Base-by-base conservation (phyloP, 768 basidiomycete genomes). In the Suillus fuscotomentosus region DNA sequence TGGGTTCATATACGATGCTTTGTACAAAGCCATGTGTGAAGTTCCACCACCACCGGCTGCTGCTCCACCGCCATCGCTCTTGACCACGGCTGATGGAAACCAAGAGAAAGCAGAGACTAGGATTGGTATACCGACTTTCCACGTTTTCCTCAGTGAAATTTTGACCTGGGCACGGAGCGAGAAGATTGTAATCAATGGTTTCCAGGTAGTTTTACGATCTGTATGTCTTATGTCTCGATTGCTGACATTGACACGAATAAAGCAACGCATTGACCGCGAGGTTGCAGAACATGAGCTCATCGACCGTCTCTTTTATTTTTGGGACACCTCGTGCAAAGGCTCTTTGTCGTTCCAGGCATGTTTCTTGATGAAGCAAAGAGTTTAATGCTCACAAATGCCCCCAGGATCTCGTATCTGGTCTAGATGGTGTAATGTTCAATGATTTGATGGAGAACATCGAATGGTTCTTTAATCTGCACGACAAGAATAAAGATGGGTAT, bases 361-460 rank as follows among this genome's bases (percentile, higher is more conserved):
- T 43, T 22, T 42, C 41, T 15, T 39, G 54, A 47, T 36, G 60
- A 45, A 39, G n/a, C 5, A 17, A 27, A 38, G 17, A 24, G 11
- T 31, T 5, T 42, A 31, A 63, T 60, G 51, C 14, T 17, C 24
- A 36, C 55, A 51, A 43, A 39, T 31, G 65, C 39, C 51, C 64
- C 20, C 72, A 98, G 92, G 95, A 99, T 73, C 80, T 99, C 14
- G 89, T 99, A 11, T 84, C 81, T 36, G 97, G 97, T 1, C 80
- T 99, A 57, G 90, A 97, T 69, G 90, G 90, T 2, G 92, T 97
- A 53, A 92, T 98, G 86, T 91, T 93, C 79, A 96, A 94, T 67
- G 97, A 98, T 75, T 79, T 99, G 68, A 98, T 99, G 97, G 93
- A 95, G 63, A 97, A 94, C 69, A 97, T 99, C 70, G 94, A 97